These are phyloP conservation scores for Tolypocladium endophyticum DNA, from an alignment of 2,329 filamentous ascomycete species.

Conservation along the genomic window DNA sequence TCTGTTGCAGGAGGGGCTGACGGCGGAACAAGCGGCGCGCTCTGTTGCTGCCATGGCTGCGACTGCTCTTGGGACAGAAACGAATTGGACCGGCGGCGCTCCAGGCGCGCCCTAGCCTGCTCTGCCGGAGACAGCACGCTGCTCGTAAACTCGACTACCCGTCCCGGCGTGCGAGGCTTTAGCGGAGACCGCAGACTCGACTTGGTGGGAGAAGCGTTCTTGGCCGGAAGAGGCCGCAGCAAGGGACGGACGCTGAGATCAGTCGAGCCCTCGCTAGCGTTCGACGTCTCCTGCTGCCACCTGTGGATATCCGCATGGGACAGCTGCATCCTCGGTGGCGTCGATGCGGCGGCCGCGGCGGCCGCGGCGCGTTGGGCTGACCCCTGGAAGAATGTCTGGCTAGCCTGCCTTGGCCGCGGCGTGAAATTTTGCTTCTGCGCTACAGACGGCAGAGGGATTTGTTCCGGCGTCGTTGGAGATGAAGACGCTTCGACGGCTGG, in stretches of 20 bases:
- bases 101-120: constrained; percentile 24
- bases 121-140: constrained; percentile 35
- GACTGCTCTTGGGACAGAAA: constrained; percentile 2
- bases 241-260: constrained; percentile 21
- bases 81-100: constrained; percentile 16
- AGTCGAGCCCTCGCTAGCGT: constrained; percentile 24
- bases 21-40: neutral
- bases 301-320: constrained; percentile 28
- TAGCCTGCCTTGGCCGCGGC: constrained; percentile 25
- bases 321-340: constrained; percentile 30
- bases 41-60: neutral
- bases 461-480: constrained; percentile 22
- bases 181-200: constrained; percentile 46
- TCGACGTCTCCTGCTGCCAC: constrained; percentile 30
- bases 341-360: constrained; percentile 15
- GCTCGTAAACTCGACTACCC: constrained; percentile 47
- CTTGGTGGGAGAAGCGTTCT: constrained; percentile 43
- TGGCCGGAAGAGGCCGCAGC: constrained; percentile 39
- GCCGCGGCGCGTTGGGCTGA: constrained; percentile 16
- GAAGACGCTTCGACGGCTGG: neutral
- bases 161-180: constrained; percentile 47
- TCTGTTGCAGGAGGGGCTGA: constrained; percentile 9
- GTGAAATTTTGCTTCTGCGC: constrained; percentile 40
- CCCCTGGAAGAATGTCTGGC: constrained; percentile 26
- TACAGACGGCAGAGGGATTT: constrained; percentile 21